Evolutionary conservation across 768 basidiomycete species (phyloP).

Genomic region (Mrakia blollopis): DNA sequence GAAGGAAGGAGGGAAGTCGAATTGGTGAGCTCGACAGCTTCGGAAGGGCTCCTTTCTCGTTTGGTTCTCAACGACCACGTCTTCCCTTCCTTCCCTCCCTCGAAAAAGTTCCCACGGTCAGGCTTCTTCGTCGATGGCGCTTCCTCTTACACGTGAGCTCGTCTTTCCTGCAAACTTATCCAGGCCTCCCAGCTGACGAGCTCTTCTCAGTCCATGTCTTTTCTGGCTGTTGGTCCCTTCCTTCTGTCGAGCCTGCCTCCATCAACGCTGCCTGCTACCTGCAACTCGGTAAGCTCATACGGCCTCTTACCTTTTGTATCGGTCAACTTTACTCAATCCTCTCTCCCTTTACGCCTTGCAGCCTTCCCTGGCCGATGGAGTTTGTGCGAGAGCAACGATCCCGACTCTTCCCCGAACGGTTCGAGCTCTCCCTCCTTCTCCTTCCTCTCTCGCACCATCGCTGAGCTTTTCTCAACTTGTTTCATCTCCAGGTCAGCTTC

Average conservation of each 20-base stretch:
- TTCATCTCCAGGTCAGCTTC: slow-evolving; percentile 22
- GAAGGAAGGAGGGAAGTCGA: background rate
- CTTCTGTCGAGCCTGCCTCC: slow-evolving; percentile 24
- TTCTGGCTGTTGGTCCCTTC: slow-evolving; percentile 27
- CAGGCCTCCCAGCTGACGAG: too few relatives aligned
- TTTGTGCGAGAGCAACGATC: slow-evolving; percentile 26
- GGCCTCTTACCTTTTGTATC: background rate
- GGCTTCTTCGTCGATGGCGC: background rate
- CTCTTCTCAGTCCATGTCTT: slow-evolving; percentile 25
- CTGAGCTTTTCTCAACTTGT: background rate
- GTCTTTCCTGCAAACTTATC: too few relatives aligned
- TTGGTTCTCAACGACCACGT: background rate
- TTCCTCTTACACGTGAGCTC: background rate
- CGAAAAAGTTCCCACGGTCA: background rate
- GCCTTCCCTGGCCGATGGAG: slow-evolving; percentile 26
- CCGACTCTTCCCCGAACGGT: slow-evolving; percentile 32
- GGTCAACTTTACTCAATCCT: background rate
- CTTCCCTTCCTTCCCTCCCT: background rate
- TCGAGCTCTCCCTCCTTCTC: background rate
- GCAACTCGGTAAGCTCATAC: slow-evolving; percentile 17
- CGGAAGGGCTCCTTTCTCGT: too few relatives aligned
- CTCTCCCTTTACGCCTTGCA: background rate
- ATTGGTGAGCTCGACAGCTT: background rate
- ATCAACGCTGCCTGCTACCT: slow-evolving; percentile 28
- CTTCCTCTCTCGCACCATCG: background rate